These are phyloP conservation scores for Ascochyta koolunga DNA, from an alignment of 2,329 filamentous ascomycete genomes.

Conservation along the genomic window DNA sequence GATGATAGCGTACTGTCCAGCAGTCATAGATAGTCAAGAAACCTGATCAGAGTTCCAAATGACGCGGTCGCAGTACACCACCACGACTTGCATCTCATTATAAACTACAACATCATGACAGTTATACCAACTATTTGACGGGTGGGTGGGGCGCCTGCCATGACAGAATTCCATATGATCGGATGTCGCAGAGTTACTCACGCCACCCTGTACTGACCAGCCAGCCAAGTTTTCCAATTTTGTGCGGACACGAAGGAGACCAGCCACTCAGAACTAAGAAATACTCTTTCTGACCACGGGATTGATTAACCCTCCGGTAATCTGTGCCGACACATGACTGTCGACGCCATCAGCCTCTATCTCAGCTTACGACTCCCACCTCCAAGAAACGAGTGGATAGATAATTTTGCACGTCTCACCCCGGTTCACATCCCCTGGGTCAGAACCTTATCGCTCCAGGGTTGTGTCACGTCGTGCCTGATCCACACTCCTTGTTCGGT, in stretches of 20 bases:
- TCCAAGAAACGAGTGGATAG: neutral
- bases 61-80: slow-evolving; percentile 12
- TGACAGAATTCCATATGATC: slow-evolving; percentile 14
- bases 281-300: slow-evolving; percentile 14
- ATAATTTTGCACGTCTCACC: slow-evolving; percentile 10
- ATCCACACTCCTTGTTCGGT: slow-evolving; percentile 10
- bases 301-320: slow-evolving; percentile 6
- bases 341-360: slow-evolving; percentile 12
- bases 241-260: neutral
- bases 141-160: slow-evolving; percentile 6
- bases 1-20: neutral
- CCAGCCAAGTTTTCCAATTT: slow-evolving; percentile 11
- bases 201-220: slow-evolving; percentile 5
- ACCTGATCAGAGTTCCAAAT: slow-evolving; percentile 2
- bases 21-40: slow-evolving; percentile 10
- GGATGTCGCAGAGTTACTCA: slow-evolving; percentile 10
- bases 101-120: slow-evolving; percentile 5
- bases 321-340: slow-evolving; percentile 15
- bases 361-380: slow-evolving; percentile 6
- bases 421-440: slow-evolving; percentile 10
- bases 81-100: neutral
- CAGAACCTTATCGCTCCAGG: slow-evolving; percentile 13
- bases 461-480: slow-evolving; percentile 16
- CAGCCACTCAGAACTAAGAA: slow-evolving; percentile 1
- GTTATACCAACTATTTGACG: slow-evolving; percentile 2